These are phyloP conservation scores for Trichomonascaceae sp. DNA, from an alignment of 1,139 yeast genomes.

Conservation along the genomic window DNA sequence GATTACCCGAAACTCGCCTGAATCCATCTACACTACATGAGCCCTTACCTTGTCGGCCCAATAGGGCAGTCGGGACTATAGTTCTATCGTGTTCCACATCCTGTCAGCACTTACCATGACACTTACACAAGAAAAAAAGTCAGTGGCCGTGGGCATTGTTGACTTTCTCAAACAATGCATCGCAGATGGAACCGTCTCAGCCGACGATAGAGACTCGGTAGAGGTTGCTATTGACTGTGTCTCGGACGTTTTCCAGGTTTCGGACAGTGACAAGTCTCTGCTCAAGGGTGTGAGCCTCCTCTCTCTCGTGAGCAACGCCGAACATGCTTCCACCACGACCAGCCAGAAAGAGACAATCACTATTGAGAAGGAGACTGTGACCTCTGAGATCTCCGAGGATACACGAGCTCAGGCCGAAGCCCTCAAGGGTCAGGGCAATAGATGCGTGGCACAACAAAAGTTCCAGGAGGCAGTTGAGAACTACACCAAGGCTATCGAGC, in stretches of 20 bases:
- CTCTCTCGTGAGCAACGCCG: conserved; percentile 18
- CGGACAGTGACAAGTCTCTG: conserved; percentile 32
- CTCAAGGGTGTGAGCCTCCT: conserved; percentile 32
- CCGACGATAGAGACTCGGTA: conserved; percentile 80
- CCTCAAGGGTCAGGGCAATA: conserved; percentile 81
- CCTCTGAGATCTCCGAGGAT: conserved; percentile 35
- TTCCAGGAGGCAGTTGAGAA: conserved; percentile 57
- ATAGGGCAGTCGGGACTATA: too few species aligned
- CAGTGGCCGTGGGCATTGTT: conserved; percentile 64
- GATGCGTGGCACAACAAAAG: conserved; percentile 72
- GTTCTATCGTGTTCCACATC: too few species aligned
- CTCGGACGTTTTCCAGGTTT: conserved; percentile 72
- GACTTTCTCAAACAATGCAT: conserved; percentile 55
- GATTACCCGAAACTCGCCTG: too few species aligned
- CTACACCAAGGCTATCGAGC: conserved; percentile 70
- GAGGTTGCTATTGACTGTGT: conserved; percentile 93
- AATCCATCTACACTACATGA: too few species aligned
- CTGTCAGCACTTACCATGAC: too few species aligned
- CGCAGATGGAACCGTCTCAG: conserved; percentile 49
- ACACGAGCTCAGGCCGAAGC: conserved; percentile 61
- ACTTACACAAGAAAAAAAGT: conserved; percentile 32
- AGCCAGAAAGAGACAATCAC: conserved; percentile 11
- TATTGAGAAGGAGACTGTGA: conserved; percentile 12
- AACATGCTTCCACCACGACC: conserved; percentile 1
- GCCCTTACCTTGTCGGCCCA: too few species aligned